These are phyloP conservation scores for grape (Vitis vinifera) DNA, from an alignment of 164 flowering plant species.

Conservation along the genomic window DNA sequence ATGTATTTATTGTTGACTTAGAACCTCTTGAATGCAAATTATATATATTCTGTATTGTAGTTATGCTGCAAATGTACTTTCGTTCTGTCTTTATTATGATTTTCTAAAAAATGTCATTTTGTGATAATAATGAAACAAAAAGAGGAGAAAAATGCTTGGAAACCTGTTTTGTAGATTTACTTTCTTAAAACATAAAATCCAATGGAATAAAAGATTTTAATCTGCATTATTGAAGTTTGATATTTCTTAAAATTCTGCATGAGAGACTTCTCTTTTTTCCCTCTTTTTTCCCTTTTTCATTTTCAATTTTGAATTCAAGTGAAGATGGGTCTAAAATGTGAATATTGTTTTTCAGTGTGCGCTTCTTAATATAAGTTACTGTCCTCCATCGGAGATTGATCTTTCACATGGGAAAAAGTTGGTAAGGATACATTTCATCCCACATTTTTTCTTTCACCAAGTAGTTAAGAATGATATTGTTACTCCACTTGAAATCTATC, in stretches of 20 bases:
- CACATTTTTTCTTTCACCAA: slow-evolving; percentile 5
- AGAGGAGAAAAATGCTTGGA: no score
- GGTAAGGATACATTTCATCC: slow-evolving; percentile 32
- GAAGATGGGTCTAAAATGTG: not conserved
- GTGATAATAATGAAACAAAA: no score
- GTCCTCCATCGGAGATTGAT: slow-evolving; percentile 45
- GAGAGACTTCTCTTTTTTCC: not conserved
- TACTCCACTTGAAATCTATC: not conserved
- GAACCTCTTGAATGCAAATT: no score
- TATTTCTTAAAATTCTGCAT: no score
- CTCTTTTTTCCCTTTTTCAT: not conserved
- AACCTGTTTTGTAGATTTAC: not conserved
- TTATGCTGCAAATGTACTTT: no score
- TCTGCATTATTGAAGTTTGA: no score
- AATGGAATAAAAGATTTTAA: no score
- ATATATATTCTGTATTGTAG: no score
- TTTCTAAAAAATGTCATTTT: no score
- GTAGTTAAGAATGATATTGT: not conserved
- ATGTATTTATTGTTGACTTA: no score
- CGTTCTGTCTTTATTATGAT: no score
- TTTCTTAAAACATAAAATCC: not conserved
- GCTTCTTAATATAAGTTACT: slow-evolving; percentile 47
- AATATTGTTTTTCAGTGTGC: slow-evolving; percentile 32
- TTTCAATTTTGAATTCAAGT: not conserved
- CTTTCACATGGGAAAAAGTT: slow-evolving; percentile 37